Conservation (phyloP, 225 moss, liverwort and hornwort species). For the Lunularia cruciata region DNA sequence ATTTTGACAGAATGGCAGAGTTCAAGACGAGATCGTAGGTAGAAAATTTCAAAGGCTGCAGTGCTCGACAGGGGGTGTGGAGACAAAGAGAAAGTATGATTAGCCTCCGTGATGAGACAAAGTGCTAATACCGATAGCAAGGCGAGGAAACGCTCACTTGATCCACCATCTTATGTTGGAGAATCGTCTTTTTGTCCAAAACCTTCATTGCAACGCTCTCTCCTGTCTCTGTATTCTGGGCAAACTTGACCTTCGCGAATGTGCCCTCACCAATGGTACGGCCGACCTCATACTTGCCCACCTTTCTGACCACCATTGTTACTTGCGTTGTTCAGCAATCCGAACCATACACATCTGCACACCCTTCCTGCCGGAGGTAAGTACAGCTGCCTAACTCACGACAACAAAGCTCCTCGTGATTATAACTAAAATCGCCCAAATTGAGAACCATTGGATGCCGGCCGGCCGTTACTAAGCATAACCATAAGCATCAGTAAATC, state of each 20-base stretch:
- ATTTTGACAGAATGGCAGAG: no score
- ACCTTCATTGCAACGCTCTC: slow-evolving; percentile 99
- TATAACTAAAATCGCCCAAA: not conserved
- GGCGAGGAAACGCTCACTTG: slow-evolving; percentile 51
- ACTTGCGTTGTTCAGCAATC: not conserved
- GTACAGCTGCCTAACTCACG: not conserved
- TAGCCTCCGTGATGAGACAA: not conserved
- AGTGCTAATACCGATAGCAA: not conserved
- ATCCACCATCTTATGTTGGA: slow-evolving; percentile 98
- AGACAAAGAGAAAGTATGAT: not conserved
- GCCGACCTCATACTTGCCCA: slow-evolving; percentile 97
- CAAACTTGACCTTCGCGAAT: slow-evolving; percentile 96
- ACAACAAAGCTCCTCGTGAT: not conserved
- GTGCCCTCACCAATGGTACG: slow-evolving; percentile 98
- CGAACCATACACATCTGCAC: slow-evolving; percentile 5
- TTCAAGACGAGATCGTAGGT: no score
- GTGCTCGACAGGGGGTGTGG: not conserved
- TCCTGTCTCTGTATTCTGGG: slow-evolving; percentile 90
- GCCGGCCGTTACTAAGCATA: no score
- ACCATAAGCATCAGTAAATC: not conserved
- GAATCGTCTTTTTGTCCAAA: slow-evolving; percentile 79
- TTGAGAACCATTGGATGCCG: not conserved
- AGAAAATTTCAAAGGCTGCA: not conserved
- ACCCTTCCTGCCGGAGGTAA: not conserved
- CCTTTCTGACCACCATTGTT: slow-evolving; percentile 90